Evolutionary conservation across 1,139 yeast species (phyloP).

Genomic region (Debaryomyces nepalensis): DNA sequence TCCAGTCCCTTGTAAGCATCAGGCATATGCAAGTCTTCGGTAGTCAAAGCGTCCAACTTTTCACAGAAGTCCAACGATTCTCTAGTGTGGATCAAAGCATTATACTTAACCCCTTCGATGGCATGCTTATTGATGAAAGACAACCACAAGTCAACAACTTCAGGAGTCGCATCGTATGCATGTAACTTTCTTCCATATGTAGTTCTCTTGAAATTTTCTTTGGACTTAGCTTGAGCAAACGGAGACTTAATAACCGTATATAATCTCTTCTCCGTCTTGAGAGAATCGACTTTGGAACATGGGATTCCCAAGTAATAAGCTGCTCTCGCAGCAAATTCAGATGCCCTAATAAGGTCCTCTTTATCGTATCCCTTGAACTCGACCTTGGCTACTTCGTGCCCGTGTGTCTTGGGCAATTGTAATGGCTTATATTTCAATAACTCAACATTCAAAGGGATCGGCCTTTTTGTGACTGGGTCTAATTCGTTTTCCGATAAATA

Average conservation of each 20-base stretch:
- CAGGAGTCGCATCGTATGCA: conserved; percentile 86
- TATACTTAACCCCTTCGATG: conserved; percentile 80
- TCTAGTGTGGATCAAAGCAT: conserved; percentile 67
- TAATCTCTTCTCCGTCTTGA: conserved; percentile 69
- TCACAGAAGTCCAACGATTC: conserved; percentile 55
- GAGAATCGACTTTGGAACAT: conserved; percentile 57
- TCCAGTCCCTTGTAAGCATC: conserved; percentile 43
- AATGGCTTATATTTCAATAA: conserved; percentile 84
- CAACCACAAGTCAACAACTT: conserved; percentile 80
- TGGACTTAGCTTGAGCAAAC: conserved; percentile 91
- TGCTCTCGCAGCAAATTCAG: conserved; percentile 87
- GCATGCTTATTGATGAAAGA: conserved; percentile 80
- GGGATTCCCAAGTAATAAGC: conserved; percentile 92
- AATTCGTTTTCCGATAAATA: conserved; percentile 38
- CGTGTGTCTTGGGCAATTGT: conserved; percentile 67
- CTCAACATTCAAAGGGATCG: conserved; percentile 82
- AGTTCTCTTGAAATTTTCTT: conserved; percentile 90
- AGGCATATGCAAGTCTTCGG: conserved; percentile 38
- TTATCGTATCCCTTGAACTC: conserved; percentile 75
- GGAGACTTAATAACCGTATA: conserved; percentile 96
- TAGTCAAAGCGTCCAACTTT: conserved; percentile 33
- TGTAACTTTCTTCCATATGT: conserved; percentile 76
- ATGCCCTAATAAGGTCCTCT: conserved; percentile 70
- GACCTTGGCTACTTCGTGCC: conserved; percentile 72
- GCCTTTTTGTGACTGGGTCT: conserved; percentile 41